Evolutionary conservation across 2,329 filamentous ascomycete species (phyloP).

Genomic region (Teratosphaeriaceae sp.): DNA sequence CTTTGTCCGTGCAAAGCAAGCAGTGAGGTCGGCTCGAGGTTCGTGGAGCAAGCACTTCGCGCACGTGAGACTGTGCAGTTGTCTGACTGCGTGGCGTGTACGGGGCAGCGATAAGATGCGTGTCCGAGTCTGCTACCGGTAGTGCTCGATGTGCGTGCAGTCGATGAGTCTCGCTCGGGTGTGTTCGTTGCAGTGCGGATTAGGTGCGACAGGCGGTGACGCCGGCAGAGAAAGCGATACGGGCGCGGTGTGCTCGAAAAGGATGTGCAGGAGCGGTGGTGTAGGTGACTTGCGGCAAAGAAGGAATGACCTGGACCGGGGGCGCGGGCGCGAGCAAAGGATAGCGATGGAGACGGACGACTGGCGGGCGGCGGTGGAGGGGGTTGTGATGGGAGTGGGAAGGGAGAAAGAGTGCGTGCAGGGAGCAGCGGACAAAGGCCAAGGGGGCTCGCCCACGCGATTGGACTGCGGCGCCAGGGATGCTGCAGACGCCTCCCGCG

Average conservation of each 20-base stretch:
- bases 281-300: slow-evolving; percentile 5
- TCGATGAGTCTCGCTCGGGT: slow-evolving; percentile 9
- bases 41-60: not conserved
- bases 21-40: not conserved
- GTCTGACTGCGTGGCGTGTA: not conserved
- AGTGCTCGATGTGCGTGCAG: not conserved
- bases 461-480: too few species aligned
- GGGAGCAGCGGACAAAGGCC: too few species aligned
- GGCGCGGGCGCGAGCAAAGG: slow-evolving; percentile 1
- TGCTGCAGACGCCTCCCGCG: too few species aligned
- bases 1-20: slow-evolving; percentile 8
- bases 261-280: slow-evolving; percentile 6
- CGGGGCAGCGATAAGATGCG: not conserved
- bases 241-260: slow-evolving; percentile 1
- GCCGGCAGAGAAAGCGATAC: not conserved
- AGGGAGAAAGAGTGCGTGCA: not conserved
- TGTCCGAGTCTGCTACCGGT: not conserved
- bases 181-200: not conserved
- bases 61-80: not conserved
- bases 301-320: slow-evolving; percentile 9
- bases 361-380: not conserved
- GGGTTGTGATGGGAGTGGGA: too few species aligned
- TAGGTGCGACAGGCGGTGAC: not conserved
- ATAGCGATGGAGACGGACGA: not conserved
- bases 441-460: too few species aligned